phyloP scores from a whole-genome alignment of 495 filamentous ascomycete genomes.

The Xylaria scruposa region DNA sequence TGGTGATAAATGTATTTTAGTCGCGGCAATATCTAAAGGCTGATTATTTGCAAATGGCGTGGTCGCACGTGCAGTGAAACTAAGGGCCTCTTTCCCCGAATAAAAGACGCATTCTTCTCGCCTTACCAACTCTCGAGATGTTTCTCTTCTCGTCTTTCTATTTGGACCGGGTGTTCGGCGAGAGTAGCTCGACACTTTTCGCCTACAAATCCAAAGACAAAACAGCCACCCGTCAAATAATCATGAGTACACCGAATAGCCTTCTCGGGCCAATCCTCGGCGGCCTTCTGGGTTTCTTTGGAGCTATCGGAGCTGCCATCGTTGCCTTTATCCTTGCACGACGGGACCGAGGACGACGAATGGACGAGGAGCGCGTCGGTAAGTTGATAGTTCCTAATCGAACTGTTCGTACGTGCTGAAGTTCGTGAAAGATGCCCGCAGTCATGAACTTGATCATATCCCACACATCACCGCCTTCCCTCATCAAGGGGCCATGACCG shows the following conservation, averaged over 20 bases:
- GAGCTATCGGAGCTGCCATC: constrained; percentile 9
- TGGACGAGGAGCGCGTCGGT: constrained; percentile 8
- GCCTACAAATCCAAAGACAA: constrained; percentile 5
- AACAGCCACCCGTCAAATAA: background rate
- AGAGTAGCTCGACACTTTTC: constrained; percentile 1
- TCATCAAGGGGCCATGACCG: background rate
- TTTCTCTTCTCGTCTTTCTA: background rate
- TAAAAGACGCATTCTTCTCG: too few relatives aligned
- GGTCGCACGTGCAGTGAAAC: too few relatives aligned
- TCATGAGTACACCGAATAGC: constrained; percentile 1
- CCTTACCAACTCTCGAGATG: too few relatives aligned
- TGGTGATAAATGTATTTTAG: background rate
- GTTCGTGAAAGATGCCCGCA: constrained; percentile 9
- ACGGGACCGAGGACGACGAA: background rate
- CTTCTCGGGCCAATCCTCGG: constrained; percentile 8
- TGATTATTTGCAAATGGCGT: background rate
- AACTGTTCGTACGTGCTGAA: background rate
- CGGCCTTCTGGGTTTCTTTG: constrained; percentile 11
- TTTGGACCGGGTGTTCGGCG: too few relatives aligned
- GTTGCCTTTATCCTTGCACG: constrained; percentile 6
- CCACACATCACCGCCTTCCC: background rate
- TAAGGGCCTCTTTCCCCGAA: too few relatives aligned
- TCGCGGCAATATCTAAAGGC: background rate
- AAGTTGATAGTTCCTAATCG: background rate
- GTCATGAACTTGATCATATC: background rate